Base-by-base conservation (phyloP, 441 rosid genomes). In the Euphorbia schlechtendalii region DNA sequence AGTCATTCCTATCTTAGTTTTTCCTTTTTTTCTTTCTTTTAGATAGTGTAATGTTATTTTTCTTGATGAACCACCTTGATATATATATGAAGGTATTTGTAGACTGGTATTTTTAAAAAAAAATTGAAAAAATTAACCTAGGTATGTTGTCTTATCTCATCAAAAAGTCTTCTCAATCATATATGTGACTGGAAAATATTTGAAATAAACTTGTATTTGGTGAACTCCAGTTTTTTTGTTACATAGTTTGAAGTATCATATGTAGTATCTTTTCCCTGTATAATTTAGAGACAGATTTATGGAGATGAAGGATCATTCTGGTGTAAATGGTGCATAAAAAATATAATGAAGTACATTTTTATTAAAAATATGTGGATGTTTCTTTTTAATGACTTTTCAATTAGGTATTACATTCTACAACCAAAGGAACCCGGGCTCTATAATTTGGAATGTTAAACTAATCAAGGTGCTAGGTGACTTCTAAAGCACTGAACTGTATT, bases 401-500 rank as follows among this genome's bases (percentile, higher is more conserved):
- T 9, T 34, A 5, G 12, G 32, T 0, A 36, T 12, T 36, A 38
- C 14, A 38, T 20, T 13, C 10, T 63, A 21, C 18, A 52, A 63
- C 17, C 27, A 18, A 49, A 48, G 14, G 17, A 24, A n/a, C 48
- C 45, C 65, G 25, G 38, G 32, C 67, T 51, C 48, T 34, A 32
- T 15, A 45, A n/a, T n/a, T 62, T 27, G 25, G 15, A 3, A 17
- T 20, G 9, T 41, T 32, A 40, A 60, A 60, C 52, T 13, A 2
- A 22, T 60, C 22, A 53, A n/a, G 59, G 21, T 21, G 22, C 18
- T 10, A 56, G 18, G 0, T 12, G 40, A 30, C 40, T 36, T 5
- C 60, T 56, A 41, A 56, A 30, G 21, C 41, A 30, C 40, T 56
- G 60, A 56, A 43, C 22, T 28, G 41, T 28, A 34, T 46, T 38